A percentile compares a stretch with the other conserved stretches of the same genome.
These are phyloP conservation scores for Colletotrichum karsti DNA, from an alignment of 2,329 filamentous ascomycete species.

Conservation along the genomic window DNA sequence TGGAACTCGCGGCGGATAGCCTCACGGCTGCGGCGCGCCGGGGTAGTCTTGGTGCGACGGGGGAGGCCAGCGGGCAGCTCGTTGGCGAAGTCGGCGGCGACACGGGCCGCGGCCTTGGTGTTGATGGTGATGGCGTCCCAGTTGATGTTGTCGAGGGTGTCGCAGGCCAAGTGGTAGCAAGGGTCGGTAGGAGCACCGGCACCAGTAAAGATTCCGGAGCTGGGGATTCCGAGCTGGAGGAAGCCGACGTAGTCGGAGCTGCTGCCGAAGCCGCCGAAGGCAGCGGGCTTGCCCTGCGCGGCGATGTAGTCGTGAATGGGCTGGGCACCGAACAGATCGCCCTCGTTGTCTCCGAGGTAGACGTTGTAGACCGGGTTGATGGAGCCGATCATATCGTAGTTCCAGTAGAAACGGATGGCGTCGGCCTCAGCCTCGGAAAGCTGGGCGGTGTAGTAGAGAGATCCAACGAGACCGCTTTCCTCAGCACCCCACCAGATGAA, in stretches of 20 bases:
- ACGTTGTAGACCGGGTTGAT: slow-evolving; percentile 47
- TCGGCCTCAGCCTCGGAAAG: slow-evolving; percentile 48
- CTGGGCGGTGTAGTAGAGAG: slow-evolving; percentile 46
- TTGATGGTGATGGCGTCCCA: slow-evolving; percentile 48
- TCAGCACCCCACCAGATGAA: slow-evolving; percentile 54
- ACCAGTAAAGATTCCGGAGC: slow-evolving; percentile 50
- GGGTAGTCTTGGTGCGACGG: slow-evolving; percentile 37
- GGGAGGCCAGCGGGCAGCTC: slow-evolving; percentile 44
- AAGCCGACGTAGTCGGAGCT: slow-evolving; percentile 52
- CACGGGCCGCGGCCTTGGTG: slow-evolving; percentile 57
- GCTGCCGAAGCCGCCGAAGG: slow-evolving; percentile 43
- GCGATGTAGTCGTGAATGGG: slow-evolving; percentile 44
- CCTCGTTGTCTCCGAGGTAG: slow-evolving; percentile 46
- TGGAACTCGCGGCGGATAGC: slow-evolving; percentile 31
- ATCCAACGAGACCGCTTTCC: slow-evolving; percentile 55
- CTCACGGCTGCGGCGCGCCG: slow-evolving; percentile 25
- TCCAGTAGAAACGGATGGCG: slow-evolving; percentile 73
- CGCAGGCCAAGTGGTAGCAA: slow-evolving; percentile 51
- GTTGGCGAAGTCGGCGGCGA: slow-evolving; percentile 49
- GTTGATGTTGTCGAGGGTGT: slow-evolving; percentile 50
- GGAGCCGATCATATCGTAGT: slow-evolving; percentile 76
- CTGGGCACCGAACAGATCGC: slow-evolving; percentile 44
- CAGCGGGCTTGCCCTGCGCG: slow-evolving; percentile 42
- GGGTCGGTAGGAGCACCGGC: slow-evolving; percentile 43
- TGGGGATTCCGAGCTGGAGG: slow-evolving; percentile 47